Evolutionary conservation across 306 rosid genomes (phyloP).

Genomic region (cucumber (Cucumis sativus)): DNA sequence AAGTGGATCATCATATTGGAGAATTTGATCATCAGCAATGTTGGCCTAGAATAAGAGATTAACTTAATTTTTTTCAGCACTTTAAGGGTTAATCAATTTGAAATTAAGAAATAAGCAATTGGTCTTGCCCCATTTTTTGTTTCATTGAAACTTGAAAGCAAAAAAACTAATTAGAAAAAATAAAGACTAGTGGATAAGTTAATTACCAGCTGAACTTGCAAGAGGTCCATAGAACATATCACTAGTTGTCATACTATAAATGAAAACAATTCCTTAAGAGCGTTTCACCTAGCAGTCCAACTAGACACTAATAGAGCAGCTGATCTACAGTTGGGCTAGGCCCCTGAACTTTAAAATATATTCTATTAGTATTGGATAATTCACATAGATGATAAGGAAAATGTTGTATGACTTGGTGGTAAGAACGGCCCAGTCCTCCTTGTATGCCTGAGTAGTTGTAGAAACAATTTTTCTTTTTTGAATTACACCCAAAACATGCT

Average conservation of each 20-base stretch:
- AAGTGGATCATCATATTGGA: slow-evolving; percentile 61
- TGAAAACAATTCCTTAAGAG: not conserved
- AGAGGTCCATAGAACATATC: not conserved
- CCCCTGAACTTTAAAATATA: no score
- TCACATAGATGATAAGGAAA: no score
- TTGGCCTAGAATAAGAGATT: slow-evolving; percentile 28
- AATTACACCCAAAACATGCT: no score
- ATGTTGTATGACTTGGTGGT: no score
- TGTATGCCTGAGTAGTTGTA: no score
- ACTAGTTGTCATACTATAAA: not conserved
- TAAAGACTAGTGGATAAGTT: not conserved
- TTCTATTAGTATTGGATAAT: no score
- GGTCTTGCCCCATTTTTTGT: not conserved
- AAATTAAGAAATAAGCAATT: not conserved
- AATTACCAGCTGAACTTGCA: not conserved
- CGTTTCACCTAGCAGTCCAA: not conserved
- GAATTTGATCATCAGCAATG: slow-evolving; percentile 22
- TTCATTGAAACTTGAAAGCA: not conserved
- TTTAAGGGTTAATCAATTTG: not conserved
- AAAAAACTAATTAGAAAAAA: not conserved
- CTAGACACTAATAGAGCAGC: not conserved
- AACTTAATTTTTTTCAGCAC: slow-evolving; percentile 4
- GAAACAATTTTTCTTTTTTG: no score
- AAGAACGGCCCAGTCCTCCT: no score
- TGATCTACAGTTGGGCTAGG: no score